phyloP scores from a whole-genome alignment of 495 filamentous ascomycete species.

The Penicillium tannophilum region DNA sequence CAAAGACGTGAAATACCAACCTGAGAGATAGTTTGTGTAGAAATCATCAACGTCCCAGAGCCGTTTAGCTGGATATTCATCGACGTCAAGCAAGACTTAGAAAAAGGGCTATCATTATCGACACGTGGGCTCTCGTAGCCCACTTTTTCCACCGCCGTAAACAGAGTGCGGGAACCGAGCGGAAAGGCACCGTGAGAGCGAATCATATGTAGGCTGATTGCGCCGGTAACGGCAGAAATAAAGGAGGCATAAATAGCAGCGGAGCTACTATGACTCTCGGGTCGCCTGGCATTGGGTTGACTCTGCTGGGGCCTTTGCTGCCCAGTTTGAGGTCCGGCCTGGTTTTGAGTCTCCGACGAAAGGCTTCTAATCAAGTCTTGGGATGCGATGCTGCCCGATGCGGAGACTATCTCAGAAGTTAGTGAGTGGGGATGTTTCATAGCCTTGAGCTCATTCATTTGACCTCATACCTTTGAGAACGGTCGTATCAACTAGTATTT shows the following conservation, averaged over 20 bases:
- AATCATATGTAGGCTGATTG: constrained; percentile 44
- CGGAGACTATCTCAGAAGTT: constrained; percentile 35
- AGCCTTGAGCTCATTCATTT: background rate
- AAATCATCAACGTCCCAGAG: constrained; percentile 41
- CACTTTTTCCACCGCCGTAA: constrained; percentile 38
- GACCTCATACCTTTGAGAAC: constrained; percentile 39
- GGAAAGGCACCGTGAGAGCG: constrained; percentile 43
- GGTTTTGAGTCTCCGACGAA: constrained; percentile 35
- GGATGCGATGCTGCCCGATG: constrained; percentile 41
- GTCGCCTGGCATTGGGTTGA: constrained; percentile 29
- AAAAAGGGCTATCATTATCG: constrained; percentile 32
- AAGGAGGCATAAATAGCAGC: constrained; percentile 49
- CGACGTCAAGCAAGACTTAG: constrained; percentile 37
- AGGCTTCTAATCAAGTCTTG: constrained; percentile 44
- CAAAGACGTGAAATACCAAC: constrained; percentile 39
- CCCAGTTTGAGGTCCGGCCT: constrained; percentile 11
- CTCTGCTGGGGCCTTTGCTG: constrained; percentile 31
- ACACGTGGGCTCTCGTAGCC: constrained; percentile 35
- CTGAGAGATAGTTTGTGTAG: constrained; percentile 42
- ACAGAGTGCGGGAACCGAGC: constrained; percentile 47
- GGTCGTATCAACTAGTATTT: constrained; percentile 38
- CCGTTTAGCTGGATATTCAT: constrained; percentile 44
- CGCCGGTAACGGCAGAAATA: constrained; percentile 45
- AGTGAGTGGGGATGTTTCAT: background rate
- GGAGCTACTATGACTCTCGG: constrained; percentile 39